phyloP scores from a whole-genome alignment of 352 stramenopile genomes.

The Peronosclerospora sorghi region DNA sequence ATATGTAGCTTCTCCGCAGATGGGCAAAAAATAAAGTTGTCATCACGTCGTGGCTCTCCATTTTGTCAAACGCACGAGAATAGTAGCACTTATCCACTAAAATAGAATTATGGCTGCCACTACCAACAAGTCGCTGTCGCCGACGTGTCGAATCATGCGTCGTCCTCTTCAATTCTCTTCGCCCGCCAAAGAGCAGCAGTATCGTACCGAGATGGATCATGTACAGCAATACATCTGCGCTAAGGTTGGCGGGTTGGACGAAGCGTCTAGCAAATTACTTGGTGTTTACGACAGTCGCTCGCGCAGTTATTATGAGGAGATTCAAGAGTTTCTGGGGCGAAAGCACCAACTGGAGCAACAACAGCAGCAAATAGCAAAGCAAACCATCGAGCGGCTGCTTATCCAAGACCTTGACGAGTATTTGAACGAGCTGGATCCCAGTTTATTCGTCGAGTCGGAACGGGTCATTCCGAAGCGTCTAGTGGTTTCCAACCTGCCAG shows the following conservation, averaged over 20 bases:
- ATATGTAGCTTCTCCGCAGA: too few species aligned
- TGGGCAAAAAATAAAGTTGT: too few species aligned
- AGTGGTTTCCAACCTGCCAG: slow-evolving; percentile 14
- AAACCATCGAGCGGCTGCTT: slow-evolving; percentile 16
- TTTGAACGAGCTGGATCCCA: slow-evolving; percentile 43
- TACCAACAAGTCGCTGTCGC: background rate
- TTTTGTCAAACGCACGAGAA: too few species aligned
- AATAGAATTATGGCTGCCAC: slow-evolving; percentile 5
- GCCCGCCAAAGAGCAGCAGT: slow-evolving; percentile 26
- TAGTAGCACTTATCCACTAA: too few species aligned
- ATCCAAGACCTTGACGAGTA: slow-evolving; percentile 39
- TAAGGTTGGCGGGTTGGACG: slow-evolving; percentile 28
- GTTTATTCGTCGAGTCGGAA: slow-evolving; percentile 21
- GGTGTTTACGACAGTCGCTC: slow-evolving; percentile 42
- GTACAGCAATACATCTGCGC: slow-evolving; percentile 41
- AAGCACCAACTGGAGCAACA: slow-evolving; percentile 28
- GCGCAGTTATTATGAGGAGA: slow-evolving; percentile 43
- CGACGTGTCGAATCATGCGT: slow-evolving; percentile 5
- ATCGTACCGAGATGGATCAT: slow-evolving; percentile 34
- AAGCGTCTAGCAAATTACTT: slow-evolving; percentile 20
- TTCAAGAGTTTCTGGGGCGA: slow-evolving; percentile 41
- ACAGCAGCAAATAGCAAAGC: slow-evolving; percentile 3
- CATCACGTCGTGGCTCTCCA: too few species aligned
- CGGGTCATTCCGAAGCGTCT: slow-evolving; percentile 1
- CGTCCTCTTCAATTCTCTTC: slow-evolving; percentile 25